phyloP scores from a whole-genome alignment of 495 filamentous ascomycete genomes.

The Rostrohypoxylon terebratum region DNA sequence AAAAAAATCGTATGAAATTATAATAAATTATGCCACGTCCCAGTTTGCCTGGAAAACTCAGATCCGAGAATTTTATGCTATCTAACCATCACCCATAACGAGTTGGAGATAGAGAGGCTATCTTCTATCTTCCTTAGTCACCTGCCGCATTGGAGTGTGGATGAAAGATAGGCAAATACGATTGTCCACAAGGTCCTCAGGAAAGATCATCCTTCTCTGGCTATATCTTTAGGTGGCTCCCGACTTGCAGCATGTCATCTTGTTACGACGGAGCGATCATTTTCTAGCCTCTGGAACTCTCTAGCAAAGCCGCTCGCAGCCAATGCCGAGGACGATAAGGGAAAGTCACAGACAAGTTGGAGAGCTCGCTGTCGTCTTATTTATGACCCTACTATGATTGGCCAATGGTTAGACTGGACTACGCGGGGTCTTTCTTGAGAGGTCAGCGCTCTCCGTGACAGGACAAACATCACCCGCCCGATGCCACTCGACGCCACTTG shows the following conservation, averaged over 20 bases:
- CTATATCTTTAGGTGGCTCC: slow-evolving; percentile 36
- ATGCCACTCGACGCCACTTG: slow-evolving; percentile 22
- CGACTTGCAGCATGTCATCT: slow-evolving; percentile 10
- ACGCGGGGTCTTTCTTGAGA: slow-evolving; percentile 34
- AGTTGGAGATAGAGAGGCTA: slow-evolving; percentile 23
- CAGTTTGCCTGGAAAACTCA: slow-evolving; percentile 3
- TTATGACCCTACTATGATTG: slow-evolving; percentile 37
- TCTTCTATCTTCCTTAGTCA: slow-evolving; percentile 23
- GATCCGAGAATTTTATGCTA: slow-evolving; percentile 4
- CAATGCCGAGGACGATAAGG: slow-evolving; percentile 41
- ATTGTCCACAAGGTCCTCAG: slow-evolving; percentile 18
- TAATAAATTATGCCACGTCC: slow-evolving; percentile 30
- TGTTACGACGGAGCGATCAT: neutral
- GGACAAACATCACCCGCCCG: slow-evolving; percentile 35
- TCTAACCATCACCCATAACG: slow-evolving; percentile 18
- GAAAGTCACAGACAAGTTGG: slow-evolving; percentile 43
- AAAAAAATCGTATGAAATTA: slow-evolving; percentile 24
- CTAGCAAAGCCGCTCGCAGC: slow-evolving; percentile 1
- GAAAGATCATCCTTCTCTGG: slow-evolving; percentile 7
- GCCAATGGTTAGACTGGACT: slow-evolving; percentile 38
- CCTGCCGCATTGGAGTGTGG: slow-evolving; percentile 37
- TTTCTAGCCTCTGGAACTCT: slow-evolving; percentile 11
- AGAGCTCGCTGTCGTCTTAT: slow-evolving; percentile 39
- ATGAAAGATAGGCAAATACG: slow-evolving; percentile 41
- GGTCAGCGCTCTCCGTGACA: slow-evolving; percentile 35